These are phyloP conservation scores for Annulohypoxylon stygium DNA, from an alignment of 495 filamentous ascomycete species.

Conservation along the genomic window DNA sequence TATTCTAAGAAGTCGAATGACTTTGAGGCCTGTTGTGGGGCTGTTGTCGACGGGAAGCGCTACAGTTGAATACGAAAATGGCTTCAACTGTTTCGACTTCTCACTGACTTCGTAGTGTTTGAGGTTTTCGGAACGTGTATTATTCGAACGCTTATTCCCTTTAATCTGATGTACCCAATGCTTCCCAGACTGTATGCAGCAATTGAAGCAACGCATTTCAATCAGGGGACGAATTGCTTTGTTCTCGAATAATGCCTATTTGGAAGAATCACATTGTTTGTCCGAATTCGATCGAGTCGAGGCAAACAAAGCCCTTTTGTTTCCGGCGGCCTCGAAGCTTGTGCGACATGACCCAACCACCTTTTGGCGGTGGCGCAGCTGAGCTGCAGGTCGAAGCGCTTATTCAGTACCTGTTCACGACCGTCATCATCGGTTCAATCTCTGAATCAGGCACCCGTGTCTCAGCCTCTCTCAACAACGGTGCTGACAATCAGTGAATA, in stretches of 20 bases:
- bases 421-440: neutral
- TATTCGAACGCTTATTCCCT: neutral
- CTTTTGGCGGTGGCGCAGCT: slow-evolving; percentile 16
- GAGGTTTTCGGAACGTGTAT: neutral
- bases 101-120: neutral
- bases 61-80: slow-evolving; percentile 30
- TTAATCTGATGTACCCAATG: slow-evolving; percentile 16
- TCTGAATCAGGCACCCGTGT: slow-evolving; percentile 12
- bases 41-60: slow-evolving; percentile 11
- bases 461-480: neutral
- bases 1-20: slow-evolving; percentile 38
- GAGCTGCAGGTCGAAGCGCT: slow-evolving; percentile 22
- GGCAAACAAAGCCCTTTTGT: slow-evolving; percentile 24
- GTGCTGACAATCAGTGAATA: slow-evolving; percentile 4
- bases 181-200: slow-evolving; percentile 11
- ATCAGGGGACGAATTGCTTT: slow-evolving; percentile 12
- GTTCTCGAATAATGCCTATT: slow-evolving; percentile 10
- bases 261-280: slow-evolving; percentile 27
- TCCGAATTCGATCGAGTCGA: slow-evolving; percentile 12
- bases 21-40: neutral
- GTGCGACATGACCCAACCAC: slow-evolving; percentile 23
- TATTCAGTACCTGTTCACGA: neutral
- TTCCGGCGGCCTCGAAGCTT: slow-evolving; percentile 28
- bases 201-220: slow-evolving; percentile 34
- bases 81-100: slow-evolving; percentile 8